phyloP scores from a whole-genome alignment of 202 grass and related monocot genomes.

The Setaria italica region DNA sequence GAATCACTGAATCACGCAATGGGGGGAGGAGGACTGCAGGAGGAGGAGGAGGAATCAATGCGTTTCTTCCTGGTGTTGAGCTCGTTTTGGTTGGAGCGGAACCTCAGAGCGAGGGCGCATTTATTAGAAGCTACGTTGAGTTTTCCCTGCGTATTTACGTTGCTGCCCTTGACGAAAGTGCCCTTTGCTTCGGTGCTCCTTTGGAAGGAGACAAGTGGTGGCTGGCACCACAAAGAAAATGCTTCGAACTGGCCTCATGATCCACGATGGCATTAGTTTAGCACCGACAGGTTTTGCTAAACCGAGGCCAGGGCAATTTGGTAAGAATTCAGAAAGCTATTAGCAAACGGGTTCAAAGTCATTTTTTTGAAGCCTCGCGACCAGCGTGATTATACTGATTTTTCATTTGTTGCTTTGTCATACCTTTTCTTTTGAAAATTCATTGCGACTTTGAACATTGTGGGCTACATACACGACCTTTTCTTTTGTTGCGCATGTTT shows the following conservation, averaged over 20 bases:
- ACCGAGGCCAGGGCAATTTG: background rate
- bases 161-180: conserved; percentile 33
- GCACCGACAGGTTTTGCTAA: background rate
- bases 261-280: background rate
- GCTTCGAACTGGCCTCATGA: background rate
- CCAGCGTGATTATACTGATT: background rate
- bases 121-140: conserved; percentile 30
- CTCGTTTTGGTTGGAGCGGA: conserved; percentile 9
- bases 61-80: background rate
- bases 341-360: background rate
- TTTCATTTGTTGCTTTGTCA: background rate
- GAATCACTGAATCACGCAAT: conserved; percentile 28
- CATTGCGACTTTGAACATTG: background rate
- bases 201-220: background rate
- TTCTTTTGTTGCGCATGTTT: background rate
- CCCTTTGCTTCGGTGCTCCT: conserved; percentile 4
- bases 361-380: background rate
- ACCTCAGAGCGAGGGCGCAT: conserved; percentile 9
- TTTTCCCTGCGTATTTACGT: conserved; percentile 5
- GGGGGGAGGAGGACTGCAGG: background rate
- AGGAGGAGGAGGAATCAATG: background rate
- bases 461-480: background rate
- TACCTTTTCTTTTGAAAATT: background rate
- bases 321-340: background rate
- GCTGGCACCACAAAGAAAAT: background rate